phyloP scores from a whole-genome alignment of 192 early-diverging fungal species.

The Podila epicladia region DNA sequence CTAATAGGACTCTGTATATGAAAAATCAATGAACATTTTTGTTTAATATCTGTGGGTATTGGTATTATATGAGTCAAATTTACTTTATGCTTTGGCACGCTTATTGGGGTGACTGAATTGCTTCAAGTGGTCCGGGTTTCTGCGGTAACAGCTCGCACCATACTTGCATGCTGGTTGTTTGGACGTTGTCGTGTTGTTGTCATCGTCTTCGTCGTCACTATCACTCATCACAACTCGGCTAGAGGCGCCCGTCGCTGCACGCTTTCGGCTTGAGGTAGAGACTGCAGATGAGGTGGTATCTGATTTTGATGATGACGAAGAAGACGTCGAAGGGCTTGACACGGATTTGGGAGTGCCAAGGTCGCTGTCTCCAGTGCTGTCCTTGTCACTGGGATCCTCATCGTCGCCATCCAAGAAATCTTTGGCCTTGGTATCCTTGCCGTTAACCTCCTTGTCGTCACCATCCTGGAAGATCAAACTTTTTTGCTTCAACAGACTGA shows the following conservation, averaged over 20 bases:
- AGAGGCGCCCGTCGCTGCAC: not conserved
- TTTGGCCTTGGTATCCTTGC: not conserved
- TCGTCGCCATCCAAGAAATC: not conserved
- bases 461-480: conserved; percentile 36
- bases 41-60: no score
- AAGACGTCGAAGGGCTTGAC: not conserved
- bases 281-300: not conserved
- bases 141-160: conserved; percentile 38
- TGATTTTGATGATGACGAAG: not conserved
- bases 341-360: not conserved
- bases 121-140: conserved; percentile 41
- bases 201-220: not conserved
- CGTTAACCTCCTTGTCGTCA: not conserved
- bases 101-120: conserved; percentile 37
- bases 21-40: no score
- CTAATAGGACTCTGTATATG: no score
- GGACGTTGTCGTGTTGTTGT: not conserved
- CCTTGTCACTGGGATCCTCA: not conserved
- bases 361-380: not conserved
- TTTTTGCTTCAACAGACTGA: conserved; percentile 40
- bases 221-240: not conserved
- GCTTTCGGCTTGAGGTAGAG: conserved; percentile 7
- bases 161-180: conserved; percentile 21
- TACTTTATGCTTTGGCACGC: not conserved
- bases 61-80: not conserved